These are phyloP conservation scores for Rhynchospora breviuscula DNA, from an alignment of 176 grass and related monocot species.

Conservation along the genomic window DNA sequence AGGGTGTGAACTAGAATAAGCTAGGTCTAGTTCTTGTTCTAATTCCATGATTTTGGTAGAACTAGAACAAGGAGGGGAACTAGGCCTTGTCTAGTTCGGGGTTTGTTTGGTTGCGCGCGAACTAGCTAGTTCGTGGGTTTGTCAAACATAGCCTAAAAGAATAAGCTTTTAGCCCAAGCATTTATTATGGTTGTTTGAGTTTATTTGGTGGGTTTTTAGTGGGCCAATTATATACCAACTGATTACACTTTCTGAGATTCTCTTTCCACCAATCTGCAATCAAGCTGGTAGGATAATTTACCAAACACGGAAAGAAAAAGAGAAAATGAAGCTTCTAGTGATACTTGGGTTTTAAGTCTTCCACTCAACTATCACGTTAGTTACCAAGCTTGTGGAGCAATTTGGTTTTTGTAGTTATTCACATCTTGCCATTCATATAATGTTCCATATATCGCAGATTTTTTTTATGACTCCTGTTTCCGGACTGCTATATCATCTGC, in stretches of 20 bases:
- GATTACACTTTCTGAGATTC: not conserved
- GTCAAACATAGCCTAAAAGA: no score
- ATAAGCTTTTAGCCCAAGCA: constrained; percentile 6
- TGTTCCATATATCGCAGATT: not conserved
- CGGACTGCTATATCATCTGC: no score
- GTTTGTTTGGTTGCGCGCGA: no score
- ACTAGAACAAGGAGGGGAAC: no score
- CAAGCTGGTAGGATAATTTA: not conserved
- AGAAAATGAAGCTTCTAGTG: not conserved
- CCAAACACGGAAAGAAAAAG: not conserved
- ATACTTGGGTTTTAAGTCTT: not conserved
- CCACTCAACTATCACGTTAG: not conserved
- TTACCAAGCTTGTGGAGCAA: not conserved
- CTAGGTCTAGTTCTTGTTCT: no score
- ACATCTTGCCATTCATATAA: not conserved
- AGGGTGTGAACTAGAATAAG: no score
- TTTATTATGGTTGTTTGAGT: not conserved
- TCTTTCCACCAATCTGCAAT: not conserved
- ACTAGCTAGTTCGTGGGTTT: no score
- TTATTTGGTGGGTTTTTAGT: constrained; percentile 22
- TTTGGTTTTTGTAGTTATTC: not conserved
- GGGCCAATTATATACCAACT: constrained; percentile 20
- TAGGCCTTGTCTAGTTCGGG: no score
- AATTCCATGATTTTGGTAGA: no score
- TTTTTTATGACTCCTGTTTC: not conserved